Evolutionary conservation across 2,329 filamentous ascomycete species (phyloP).

Genomic region (Monosporascus sp.): DNA sequence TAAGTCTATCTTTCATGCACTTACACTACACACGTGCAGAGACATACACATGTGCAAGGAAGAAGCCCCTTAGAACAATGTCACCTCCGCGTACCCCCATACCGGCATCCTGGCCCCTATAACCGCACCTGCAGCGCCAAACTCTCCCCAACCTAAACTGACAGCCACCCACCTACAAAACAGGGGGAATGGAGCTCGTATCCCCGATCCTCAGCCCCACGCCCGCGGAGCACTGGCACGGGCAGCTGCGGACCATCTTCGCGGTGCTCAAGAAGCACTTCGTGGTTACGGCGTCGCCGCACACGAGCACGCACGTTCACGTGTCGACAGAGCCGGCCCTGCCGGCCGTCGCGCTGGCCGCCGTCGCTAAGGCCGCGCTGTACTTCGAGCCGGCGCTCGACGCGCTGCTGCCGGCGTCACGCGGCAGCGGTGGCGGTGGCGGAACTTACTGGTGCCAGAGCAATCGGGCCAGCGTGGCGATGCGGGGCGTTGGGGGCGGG

Average conservation of each 20-base stretch:
- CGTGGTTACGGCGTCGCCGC: slow-evolving; percentile 15
- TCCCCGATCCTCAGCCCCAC: slow-evolving; percentile 27
- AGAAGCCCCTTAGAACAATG: not conserved
- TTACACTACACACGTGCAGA: too few species aligned
- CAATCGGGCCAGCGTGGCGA: slow-evolving; percentile 23
- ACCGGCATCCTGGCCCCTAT: too few species aligned
- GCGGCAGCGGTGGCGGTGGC: not conserved
- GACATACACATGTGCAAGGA: not conserved
- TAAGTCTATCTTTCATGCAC: slow-evolving; percentile 7
- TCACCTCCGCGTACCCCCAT: too few species aligned
- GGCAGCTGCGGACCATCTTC: slow-evolving; percentile 28
- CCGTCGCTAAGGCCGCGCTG: slow-evolving; percentile 27
- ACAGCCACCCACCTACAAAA: not conserved
- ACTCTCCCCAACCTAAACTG: not conserved
- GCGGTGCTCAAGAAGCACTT: slow-evolving; percentile 20
- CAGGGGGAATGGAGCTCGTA: slow-evolving; percentile 30
- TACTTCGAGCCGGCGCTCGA: slow-evolving; percentile 32
- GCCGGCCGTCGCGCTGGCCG: slow-evolving; percentile 16
- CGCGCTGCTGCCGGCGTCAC: slow-evolving; percentile 16
- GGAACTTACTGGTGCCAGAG: slow-evolving; percentile 31
- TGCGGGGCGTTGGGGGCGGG: slow-evolving; percentile 8
- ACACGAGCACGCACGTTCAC: slow-evolving; percentile 35
- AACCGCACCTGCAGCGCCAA: too few species aligned
- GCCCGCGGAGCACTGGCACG: slow-evolving; percentile 20
- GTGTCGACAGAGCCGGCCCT: slow-evolving; percentile 22